These are phyloP conservation scores for Rubia occidens DNA, from an alignment of 305 asterid species.

Conservation along the genomic window DNA sequence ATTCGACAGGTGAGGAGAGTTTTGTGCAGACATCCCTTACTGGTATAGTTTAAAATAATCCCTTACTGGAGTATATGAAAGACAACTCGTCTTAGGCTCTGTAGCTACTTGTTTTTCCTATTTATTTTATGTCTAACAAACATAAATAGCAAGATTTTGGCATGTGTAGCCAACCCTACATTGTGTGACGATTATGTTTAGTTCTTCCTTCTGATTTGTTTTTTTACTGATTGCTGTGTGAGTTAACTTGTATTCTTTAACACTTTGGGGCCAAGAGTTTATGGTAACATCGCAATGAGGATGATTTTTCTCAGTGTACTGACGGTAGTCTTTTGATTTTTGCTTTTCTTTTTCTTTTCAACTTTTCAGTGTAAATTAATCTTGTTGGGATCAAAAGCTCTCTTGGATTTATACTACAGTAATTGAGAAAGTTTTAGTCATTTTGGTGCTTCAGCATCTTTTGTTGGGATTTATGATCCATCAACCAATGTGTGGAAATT, in stretches of 20 bases:
- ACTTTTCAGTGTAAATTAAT: neutral
- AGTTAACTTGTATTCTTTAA: neutral
- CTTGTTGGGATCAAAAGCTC: neutral
- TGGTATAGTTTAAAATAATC: neutral
- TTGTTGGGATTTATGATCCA: neutral
- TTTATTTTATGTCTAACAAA: neutral
- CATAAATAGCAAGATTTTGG: neutral
- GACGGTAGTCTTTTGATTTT: neutral
- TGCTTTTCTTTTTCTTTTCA: neutral
- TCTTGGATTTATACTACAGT: neutral
- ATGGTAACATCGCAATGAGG: neutral
- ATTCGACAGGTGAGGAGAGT: slow-evolving; percentile 40
- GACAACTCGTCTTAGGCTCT: no score
- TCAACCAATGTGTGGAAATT: neutral
- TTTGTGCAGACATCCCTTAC: slow-evolving; percentile 3
- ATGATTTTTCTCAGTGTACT: neutral
- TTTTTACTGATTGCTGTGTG: neutral
- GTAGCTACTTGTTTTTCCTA: neutral
- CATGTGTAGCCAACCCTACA: neutral
- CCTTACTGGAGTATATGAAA: neutral
- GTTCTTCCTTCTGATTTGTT: neutral
- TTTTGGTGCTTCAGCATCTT: neutral
- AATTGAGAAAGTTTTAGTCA: neutral
- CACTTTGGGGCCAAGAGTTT: neutral
- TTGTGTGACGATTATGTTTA: neutral